Evolutionary conservation across 495 filamentous ascomycete species (phyloP).

Genomic region (Penicillium manginii): DNA sequence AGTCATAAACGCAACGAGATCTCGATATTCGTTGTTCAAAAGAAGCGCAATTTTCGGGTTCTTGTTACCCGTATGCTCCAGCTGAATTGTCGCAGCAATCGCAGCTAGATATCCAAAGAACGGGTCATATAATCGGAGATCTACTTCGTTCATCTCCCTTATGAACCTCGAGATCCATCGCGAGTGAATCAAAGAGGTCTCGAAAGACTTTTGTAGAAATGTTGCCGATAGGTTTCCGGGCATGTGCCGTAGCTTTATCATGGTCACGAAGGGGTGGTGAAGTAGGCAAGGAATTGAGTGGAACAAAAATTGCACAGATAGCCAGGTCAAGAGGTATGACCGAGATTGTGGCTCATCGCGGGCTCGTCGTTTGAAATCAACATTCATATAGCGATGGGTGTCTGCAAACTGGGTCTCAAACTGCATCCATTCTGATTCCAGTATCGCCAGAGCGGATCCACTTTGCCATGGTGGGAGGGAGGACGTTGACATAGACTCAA

Average conservation of each 20-base stretch:
- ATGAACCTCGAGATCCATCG: slow-evolving; percentile 36
- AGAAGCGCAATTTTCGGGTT: slow-evolving; percentile 31
- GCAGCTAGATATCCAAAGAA: slow-evolving; percentile 36
- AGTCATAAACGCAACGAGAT: slow-evolving; percentile 30
- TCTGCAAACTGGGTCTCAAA: slow-evolving; percentile 37
- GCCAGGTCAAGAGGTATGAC: slow-evolving; percentile 31
- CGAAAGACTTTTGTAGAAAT: slow-evolving; percentile 37
- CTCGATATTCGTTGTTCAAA: slow-evolving; percentile 30
- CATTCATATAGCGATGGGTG: slow-evolving; percentile 32
- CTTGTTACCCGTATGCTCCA: slow-evolving; percentile 33
- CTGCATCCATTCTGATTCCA: slow-evolving; percentile 38
- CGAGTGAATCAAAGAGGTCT: slow-evolving; percentile 34
- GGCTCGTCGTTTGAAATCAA: slow-evolving; percentile 32
- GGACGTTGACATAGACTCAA: slow-evolving; percentile 23
- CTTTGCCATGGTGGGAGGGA: slow-evolving; percentile 31
- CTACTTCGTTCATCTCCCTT: slow-evolving; percentile 30
- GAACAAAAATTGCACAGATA: slow-evolving; percentile 35
- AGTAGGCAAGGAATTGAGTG: slow-evolving; percentile 34
- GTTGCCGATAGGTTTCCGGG: slow-evolving; percentile 33
- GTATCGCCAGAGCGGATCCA: slow-evolving; percentile 29
- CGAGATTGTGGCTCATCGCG: slow-evolving; percentile 27
- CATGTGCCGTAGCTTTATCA: slow-evolving; percentile 35
- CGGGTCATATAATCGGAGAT: slow-evolving; percentile 25
- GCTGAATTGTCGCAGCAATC: slow-evolving; percentile 35
- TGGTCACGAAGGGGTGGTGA: slow-evolving; percentile 36